phyloP scores from a whole-genome alignment of 2,329 filamentous ascomycete species.

The Pseudogymnoascus sp. region DNA sequence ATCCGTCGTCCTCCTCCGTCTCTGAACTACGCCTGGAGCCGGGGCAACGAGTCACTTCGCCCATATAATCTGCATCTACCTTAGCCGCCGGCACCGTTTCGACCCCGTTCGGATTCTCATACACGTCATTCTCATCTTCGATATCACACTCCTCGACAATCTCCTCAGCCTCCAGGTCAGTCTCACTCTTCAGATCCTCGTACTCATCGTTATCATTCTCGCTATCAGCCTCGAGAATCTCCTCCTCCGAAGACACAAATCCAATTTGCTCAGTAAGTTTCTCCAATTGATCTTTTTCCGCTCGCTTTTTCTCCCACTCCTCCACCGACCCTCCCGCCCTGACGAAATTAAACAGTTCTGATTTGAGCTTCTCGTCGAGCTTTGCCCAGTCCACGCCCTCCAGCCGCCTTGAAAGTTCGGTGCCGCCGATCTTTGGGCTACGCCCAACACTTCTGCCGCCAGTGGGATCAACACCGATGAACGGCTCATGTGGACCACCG shows the following conservation, averaged over 20 bases:
- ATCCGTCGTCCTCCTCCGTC: constrained; percentile 53
- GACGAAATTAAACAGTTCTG: not conserved
- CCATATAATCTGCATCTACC: constrained; percentile 61
- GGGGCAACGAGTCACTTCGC: no score
- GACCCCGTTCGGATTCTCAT: not conserved
- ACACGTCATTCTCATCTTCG: not conserved
- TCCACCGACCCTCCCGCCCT: not conserved
- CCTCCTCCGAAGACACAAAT: not conserved
- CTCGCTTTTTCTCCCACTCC: not conserved
- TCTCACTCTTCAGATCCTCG: no score
- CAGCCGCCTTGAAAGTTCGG: not conserved
- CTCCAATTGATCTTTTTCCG: not conserved
- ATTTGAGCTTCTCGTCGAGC: not conserved
- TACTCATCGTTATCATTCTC: not conserved
- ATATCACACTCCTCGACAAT: no score
- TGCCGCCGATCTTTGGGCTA: not conserved
- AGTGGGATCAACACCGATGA: not conserved
- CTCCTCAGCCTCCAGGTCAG: not conserved
- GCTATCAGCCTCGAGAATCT: not conserved
- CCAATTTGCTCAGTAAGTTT: not conserved
- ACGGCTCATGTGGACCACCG: not conserved
- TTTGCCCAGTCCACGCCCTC: not conserved
- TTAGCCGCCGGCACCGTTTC: constrained; percentile 40
- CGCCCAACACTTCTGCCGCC: not conserved
- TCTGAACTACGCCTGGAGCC: constrained; percentile 26